Conservation (phyloP, 148 eudicot genomes). For the Chenopodium formosanum region DNA sequence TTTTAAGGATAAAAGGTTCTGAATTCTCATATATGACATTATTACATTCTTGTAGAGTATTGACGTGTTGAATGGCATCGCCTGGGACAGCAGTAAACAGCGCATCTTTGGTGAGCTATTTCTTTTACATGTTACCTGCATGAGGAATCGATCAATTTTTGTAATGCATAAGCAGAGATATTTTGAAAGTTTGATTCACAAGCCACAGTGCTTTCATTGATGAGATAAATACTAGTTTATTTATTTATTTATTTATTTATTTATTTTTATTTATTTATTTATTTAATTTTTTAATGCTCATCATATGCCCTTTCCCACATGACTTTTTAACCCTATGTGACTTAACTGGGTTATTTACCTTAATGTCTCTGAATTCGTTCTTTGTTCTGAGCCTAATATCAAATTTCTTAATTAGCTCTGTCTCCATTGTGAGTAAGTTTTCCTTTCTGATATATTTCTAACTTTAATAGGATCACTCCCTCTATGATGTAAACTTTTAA, state of each 20-base stretch:
- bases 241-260: too few relatives aligned
- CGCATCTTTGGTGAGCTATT: conserved; percentile 74
- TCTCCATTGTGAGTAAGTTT: neutral
- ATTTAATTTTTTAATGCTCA: neutral
- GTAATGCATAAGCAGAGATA: neutral
- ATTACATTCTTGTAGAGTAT: conserved; percentile 44
- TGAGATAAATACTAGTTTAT: too few relatives aligned
- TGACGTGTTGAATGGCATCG: conserved; percentile 96
- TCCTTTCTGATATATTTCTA: neutral
- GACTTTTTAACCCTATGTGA: neutral
- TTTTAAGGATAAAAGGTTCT: neutral
- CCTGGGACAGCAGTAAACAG: conserved; percentile 64
- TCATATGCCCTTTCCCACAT: neutral
- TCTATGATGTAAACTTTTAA: neutral
- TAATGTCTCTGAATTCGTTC: too few relatives aligned
- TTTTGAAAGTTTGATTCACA: neutral
- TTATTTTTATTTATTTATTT: too few relatives aligned
- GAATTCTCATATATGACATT: neutral
- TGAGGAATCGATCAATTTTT: neutral
- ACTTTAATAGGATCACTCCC: neutral
- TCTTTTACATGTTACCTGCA: neutral
- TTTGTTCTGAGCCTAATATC: neutral
- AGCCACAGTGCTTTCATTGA: neutral
- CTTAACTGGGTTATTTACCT: too few relatives aligned
- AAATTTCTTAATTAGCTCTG: neutral